Evolutionary conservation across 208 protist species (phyloP), one percentile per base, ranked within the genome.

Genomic region (Leishmania gerbilli): DNA sequence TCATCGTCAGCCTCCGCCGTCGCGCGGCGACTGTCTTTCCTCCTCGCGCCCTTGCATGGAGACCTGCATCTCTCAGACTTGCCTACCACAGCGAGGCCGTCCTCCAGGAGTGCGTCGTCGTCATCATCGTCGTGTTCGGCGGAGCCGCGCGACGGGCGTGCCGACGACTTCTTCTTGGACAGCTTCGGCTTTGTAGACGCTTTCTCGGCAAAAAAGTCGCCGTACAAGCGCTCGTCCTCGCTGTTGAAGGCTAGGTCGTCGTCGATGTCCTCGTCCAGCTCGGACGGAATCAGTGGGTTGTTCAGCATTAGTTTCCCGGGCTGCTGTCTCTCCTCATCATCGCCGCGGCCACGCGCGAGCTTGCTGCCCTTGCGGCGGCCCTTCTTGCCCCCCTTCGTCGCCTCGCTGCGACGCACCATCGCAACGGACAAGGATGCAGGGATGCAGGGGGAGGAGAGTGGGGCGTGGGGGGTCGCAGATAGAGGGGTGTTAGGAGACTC

Each of bases 221-320:
- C 95, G 79, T 96, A 98, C 72, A 94, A 84, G n/a, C 84, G 80
- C 79, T 98, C 95, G 72, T 98, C 95, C 47, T 98, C 95, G 77
- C 93, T 97, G 82, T 98, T 91, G 84, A 98, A 98, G 62, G 95
- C 95, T 31, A 98, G 85, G 51, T 98, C 95, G 77, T 98, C 95
- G 78, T 98, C 93, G 71, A 98, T 95, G 82, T 98, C 95, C 80
- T 98, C 95, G 68, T 98, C 95, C 21, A 97, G 49, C 53, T 98
- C 91, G 17, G 91, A 83, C 19, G 93, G 95, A 60, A 98, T 98
- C 17, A 95, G 81, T 5, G 94, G 92, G 81, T 97, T 97, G 76
- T 89, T 91, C 47, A 94, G 87, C 83, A 92, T 94, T n/a, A 95
- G 84, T 62, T 87, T 88, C 0, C 93, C 93, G 6, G 82, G n/a